Conservation (phyloP, 331 rosid genomes). For the Prunus yedoensis region DNA sequence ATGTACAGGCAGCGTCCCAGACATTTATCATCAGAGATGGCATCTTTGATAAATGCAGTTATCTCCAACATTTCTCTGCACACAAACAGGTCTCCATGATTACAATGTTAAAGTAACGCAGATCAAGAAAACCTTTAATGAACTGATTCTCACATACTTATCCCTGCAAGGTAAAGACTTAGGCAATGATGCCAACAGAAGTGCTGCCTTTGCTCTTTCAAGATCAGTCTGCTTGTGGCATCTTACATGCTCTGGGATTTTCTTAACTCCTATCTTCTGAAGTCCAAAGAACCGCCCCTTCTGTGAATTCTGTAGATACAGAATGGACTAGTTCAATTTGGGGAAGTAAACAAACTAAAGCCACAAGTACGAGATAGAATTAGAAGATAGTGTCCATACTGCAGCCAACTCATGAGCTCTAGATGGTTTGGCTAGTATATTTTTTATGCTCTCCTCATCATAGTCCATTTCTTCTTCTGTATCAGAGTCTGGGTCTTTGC, state of each 20-base stretch:
- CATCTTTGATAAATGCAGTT: slow-evolving; percentile 73
- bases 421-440: slow-evolving; percentile 36
- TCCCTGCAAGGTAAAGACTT: slow-evolving; percentile 87
- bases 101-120: slow-evolving; percentile 14
- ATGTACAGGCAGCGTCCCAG: slow-evolving; percentile 90
- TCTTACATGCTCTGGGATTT: slow-evolving; percentile 77
- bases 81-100: slow-evolving; percentile 22
- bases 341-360: slow-evolving; percentile 28
- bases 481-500: slow-evolving; percentile 58
- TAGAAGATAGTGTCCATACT: slow-evolving; percentile 49
- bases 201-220: slow-evolving; percentile 88
- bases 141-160: slow-evolving; percentile 56
- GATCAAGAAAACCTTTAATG: slow-evolving; percentile 14
- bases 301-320: slow-evolving; percentile 59
- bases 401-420: slow-evolving; percentile 65
- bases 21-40: slow-evolving; percentile 84
- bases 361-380: slow-evolving; percentile 19
- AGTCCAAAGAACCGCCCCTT: slow-evolving; percentile 82
- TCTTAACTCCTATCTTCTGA: slow-evolving; percentile 80
- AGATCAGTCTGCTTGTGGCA: slow-evolving; percentile 84
- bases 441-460: slow-evolving; percentile 56
- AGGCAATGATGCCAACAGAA: slow-evolving; percentile 80
- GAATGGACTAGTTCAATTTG: slow-evolving; percentile 20
- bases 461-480: slow-evolving; percentile 66
- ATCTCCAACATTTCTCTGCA: slow-evolving; percentile 89